These are phyloP conservation scores for Ophiostoma australiae DNA, from an alignment of 2,329 filamentous ascomycete species.

Conservation along the genomic window DNA sequence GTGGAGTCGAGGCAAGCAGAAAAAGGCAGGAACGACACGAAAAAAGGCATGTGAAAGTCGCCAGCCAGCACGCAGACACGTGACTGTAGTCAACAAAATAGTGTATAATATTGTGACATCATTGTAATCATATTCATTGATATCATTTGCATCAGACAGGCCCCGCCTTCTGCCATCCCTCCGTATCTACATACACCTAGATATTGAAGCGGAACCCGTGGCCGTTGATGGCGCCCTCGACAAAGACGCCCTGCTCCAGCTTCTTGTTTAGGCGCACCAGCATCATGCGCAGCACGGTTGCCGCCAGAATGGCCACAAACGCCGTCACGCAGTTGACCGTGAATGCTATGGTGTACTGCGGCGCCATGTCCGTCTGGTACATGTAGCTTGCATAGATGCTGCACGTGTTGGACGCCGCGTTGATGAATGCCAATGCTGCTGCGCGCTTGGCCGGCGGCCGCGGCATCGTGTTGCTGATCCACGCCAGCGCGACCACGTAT, in stretches of 20 bases:
- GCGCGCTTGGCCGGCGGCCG: slow-evolving; percentile 69
- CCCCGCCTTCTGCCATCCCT: background rate
- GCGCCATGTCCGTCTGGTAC: slow-evolving; percentile 40
- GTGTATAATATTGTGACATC: background rate
- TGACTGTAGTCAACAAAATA: background rate
- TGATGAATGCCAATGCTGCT: slow-evolving; percentile 68
- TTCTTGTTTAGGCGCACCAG: slow-evolving; percentile 64
- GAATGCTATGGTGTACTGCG: slow-evolving; percentile 54
- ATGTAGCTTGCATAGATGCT: slow-evolving; percentile 60
- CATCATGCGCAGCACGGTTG: slow-evolving; percentile 58
- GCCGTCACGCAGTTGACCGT: slow-evolving; percentile 63
- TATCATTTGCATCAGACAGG: background rate
- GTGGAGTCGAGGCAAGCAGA: slow-evolving; percentile 1
- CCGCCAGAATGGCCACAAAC: slow-evolving; percentile 58
- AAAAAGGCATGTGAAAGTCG: slow-evolving; percentile 1
- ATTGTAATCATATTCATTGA: background rate
- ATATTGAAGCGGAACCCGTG: slow-evolving; percentile 64
- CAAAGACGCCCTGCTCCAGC: slow-evolving; percentile 58
- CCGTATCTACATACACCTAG: slow-evolving; percentile 20
- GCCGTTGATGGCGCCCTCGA: slow-evolving; percentile 52
- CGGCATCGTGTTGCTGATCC: slow-evolving; percentile 72
- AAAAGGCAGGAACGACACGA: background rate
- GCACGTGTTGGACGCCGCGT: slow-evolving; percentile 63
- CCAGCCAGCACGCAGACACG: background rate
- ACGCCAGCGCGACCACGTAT: slow-evolving; percentile 64